Evolutionary conservation across 192 early-diverging fungal genomes (phyloP).

Genomic region (Glomus cerebriforme): DNA sequence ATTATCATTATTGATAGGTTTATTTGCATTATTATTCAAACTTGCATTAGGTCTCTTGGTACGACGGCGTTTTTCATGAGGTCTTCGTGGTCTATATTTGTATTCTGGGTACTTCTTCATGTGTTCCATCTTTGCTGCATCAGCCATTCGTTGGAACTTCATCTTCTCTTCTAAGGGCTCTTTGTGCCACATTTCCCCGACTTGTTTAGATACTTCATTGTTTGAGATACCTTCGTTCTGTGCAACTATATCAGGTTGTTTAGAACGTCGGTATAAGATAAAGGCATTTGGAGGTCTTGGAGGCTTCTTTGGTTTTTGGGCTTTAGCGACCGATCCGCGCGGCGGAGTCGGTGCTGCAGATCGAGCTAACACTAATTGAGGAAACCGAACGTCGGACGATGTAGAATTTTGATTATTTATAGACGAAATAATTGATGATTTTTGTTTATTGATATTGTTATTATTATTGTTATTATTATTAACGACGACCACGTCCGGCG

Average conservation of each 20-base stretch:
- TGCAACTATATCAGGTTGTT: constrained; percentile 30
- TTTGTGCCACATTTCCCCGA: constrained; percentile 39
- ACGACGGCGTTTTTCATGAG: constrained; percentile 33
- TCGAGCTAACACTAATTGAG: constrained; percentile 24
- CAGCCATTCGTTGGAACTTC: constrained; percentile 32
- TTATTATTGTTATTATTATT: too few relatives aligned
- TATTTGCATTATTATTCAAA: background rate
- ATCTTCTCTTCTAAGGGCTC: constrained; percentile 32
- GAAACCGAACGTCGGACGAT: constrained; percentile 19
- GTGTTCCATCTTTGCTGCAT: constrained; percentile 35
- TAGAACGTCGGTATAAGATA: constrained; percentile 38
- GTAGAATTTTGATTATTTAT: constrained; percentile 9
- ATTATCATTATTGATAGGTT: background rate
- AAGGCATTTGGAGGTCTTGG: constrained; percentile 47
- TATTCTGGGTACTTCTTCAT: constrained; percentile 38
- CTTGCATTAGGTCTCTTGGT: constrained; percentile 12
- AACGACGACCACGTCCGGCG: background rate
- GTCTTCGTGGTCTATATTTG: constrained; percentile 33
- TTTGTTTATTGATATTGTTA: too few relatives aligned
- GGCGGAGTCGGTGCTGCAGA: constrained; percentile 7
- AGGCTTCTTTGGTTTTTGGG: constrained; percentile 33
- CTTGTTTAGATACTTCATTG: constrained; percentile 36
- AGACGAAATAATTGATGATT: background rate
- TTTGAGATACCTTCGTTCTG: constrained; percentile 35
- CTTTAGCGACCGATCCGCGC: constrained; percentile 19